Conservation (phyloP, 768 basidiomycete species). For the Xerocomus potaroensis region DNA sequence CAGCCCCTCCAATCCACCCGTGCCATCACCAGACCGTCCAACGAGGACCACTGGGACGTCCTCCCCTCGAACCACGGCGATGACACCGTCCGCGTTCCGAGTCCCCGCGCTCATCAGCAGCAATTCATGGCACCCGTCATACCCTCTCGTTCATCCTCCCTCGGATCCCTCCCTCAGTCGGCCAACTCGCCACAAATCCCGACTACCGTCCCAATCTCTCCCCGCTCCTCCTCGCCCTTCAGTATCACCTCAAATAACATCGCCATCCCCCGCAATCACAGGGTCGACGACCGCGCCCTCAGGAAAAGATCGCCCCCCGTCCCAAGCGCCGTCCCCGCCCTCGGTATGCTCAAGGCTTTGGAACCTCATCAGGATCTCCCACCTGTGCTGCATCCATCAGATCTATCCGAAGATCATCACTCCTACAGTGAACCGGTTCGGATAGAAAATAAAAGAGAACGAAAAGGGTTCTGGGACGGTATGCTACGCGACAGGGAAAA, state of each 20-base stretch:
- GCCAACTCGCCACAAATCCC: conserved; percentile 38
- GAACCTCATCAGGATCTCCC: conserved; percentile 45
- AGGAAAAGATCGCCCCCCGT: conserved; percentile 30
- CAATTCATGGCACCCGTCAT: conserved; percentile 27
- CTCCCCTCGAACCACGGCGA: conserved; percentile 28
- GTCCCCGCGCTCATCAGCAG: conserved; percentile 23
- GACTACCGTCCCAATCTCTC: conserved; percentile 16
- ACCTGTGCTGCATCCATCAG: conserved; percentile 14
- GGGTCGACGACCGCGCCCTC: conserved; percentile 17
- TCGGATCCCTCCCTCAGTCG: conserved; percentile 42
- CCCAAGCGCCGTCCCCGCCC: conserved; percentile 35
- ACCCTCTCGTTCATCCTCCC: conserved; percentile 50
- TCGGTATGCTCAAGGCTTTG: conserved; percentile 57
- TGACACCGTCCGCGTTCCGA: conserved; percentile 18
- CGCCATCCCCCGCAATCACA: conserved; percentile 15
- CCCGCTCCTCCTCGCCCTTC: conserved; percentile 46
- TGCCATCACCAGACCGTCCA: conserved; percentile 27
- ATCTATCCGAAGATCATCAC: conserved; percentile 31
- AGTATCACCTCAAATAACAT: conserved; percentile 30
- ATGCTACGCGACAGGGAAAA: conserved; percentile 33
- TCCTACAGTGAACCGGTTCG: conserved; percentile 20
- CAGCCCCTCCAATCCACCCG: conserved; percentile 12
- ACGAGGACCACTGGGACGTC: conserved; percentile 48
- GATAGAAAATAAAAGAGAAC: conserved; percentile 44
- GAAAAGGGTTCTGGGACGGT: conserved; percentile 52